Base-by-base conservation (phyloP, 768 basidiomycete species). In the Phlegmacium glaucopus region DNA sequence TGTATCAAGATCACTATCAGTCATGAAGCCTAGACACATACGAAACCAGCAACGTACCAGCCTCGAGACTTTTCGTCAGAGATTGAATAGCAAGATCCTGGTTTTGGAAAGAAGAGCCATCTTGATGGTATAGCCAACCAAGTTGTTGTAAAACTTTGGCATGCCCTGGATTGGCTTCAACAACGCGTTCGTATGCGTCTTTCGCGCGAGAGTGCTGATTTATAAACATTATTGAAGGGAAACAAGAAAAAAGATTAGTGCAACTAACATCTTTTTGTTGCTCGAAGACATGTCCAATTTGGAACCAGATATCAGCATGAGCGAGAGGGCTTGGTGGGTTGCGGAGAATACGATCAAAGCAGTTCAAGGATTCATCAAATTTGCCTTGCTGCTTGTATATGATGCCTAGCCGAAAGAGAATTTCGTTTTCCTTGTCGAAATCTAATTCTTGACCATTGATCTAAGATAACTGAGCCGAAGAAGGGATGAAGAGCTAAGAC, bases 311-410 rank as follows among this genome's bases (percentile, higher is more conserved):
- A 57, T 99, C 96, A 47, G 93, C 90, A 57, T 94, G 90, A 12
- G 94, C 95, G 27, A 99, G 83, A 2, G 96, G 96, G 53, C 84
- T 87, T 28, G 95, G 96, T 3, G 96, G 96, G 61, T 90, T 94
- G 52, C 90, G 88, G 44, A 98, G 83, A 53, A 99, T 98, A 62
- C 90, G 90, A 61, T 94, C 90, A 72, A 98, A 98, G 70, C 96
- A 98, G 45, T 80, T 79, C 3, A 99, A 76, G 9, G 85, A 89
- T 10, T 93, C 89, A 2, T 82, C 72, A 57, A 92, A 97, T 70
- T 97, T 97, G 59, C 88, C 85, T 63, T 98, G 95, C 61, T 97
- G 95, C 72, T 99, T 98, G 78, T 98, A 98, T 52, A 99, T 99
- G 62, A 99, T 98, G 29, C 96, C 96, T 11, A 99, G 78, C 28